phyloP scores from a whole-genome alignment of 495 filamentous ascomycete genomes.

The Choiromyces venosus region DNA sequence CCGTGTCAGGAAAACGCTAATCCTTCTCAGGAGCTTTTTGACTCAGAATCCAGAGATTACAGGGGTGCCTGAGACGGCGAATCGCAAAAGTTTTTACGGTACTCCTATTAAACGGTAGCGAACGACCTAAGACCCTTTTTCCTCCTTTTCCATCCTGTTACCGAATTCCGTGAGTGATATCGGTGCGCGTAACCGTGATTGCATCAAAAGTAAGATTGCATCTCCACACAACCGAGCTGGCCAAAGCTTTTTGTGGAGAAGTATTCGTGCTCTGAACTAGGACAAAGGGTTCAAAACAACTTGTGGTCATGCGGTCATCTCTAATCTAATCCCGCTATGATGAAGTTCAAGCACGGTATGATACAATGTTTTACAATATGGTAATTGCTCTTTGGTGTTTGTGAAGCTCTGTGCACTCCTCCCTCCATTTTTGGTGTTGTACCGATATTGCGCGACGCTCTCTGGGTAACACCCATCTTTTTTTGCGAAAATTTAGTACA shows the following conservation, averaged over 20 bases:
- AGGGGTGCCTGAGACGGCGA: too few species aligned
- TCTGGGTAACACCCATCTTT: neutral
- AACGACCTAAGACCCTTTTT: too few species aligned
- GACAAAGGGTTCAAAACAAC: neutral
- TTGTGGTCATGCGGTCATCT: neutral
- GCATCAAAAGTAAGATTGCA: neutral
- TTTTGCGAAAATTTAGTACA: too few species aligned
- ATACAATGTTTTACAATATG: neutral
- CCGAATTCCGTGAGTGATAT: neutral
- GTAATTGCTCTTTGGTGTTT: neutral
- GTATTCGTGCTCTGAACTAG: too few species aligned
- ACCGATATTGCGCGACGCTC: neutral
- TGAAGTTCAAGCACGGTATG: neutral
- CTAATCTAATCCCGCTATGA: neutral
- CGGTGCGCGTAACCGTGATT: too few species aligned
- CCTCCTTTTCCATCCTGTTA: neutral
- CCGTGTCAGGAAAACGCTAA: too few species aligned
- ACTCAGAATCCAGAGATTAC: too few species aligned
- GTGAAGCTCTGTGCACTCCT: neutral
- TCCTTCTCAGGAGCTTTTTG: too few species aligned
- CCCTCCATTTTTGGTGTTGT: too few species aligned
- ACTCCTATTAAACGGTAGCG: too few species aligned
- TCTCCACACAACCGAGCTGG: neutral
- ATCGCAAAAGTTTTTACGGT: too few species aligned
- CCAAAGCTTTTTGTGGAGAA: neutral